Conservation (phyloP, 768 basidiomycete species). For the Kwoniella botswanensis region DNA sequence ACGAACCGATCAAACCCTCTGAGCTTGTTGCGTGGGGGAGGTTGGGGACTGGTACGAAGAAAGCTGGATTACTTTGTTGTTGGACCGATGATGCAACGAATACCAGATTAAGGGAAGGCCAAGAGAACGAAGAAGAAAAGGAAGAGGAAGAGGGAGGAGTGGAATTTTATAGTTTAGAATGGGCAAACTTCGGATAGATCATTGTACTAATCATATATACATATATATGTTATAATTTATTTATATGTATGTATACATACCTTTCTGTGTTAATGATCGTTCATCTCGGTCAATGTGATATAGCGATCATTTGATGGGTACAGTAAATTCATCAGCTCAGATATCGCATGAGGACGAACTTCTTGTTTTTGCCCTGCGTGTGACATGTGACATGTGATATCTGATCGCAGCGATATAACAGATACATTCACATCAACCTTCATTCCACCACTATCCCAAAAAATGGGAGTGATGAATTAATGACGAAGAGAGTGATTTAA, state of each 20-base stretch:
- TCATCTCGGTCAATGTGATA: too few relatives aligned
- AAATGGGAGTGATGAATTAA: conserved; percentile 2
- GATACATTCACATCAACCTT: too few relatives aligned
- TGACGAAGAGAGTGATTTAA: background rate
- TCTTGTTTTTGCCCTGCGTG: too few relatives aligned
- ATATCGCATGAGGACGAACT: too few relatives aligned
- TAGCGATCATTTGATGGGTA: too few relatives aligned
- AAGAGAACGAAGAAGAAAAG: conserved; percentile 63
- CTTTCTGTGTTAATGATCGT: too few relatives aligned
- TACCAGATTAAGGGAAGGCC: background rate
- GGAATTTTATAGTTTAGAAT: conserved; percentile 59
- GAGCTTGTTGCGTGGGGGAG: conserved; percentile 95
- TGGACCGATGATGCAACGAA: conserved; percentile 68
- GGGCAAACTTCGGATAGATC: conserved; percentile 59
- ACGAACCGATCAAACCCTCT: conserved; percentile 73
- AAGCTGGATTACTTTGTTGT: conserved; percentile 86
- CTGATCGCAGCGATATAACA: too few relatives aligned
- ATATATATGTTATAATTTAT: background rate
- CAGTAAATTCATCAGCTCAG: too few relatives aligned
- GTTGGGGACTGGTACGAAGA: conserved; percentile 95
- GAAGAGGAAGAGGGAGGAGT: conserved; percentile 60
- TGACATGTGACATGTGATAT: too few relatives aligned
- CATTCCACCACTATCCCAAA: too few relatives aligned
- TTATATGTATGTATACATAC: background rate
- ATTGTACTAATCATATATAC: background rate